Percentiles rank a stretch among this genome's conserved stretches.
Evolutionary conservation across 306 rosid genomes (phyloP).

Genomic region (Dalbergia oliveri): DNA sequence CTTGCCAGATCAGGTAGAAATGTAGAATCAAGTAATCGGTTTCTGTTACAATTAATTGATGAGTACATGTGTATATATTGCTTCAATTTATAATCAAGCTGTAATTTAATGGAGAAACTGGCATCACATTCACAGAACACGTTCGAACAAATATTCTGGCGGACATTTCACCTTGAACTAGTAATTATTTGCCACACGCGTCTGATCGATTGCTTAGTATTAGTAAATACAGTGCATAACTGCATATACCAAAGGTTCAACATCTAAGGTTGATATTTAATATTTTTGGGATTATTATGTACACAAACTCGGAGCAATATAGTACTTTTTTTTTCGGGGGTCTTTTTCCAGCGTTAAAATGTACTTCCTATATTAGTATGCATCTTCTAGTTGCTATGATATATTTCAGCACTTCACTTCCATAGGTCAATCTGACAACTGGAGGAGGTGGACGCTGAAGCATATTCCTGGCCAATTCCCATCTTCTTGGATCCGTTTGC

Average conservation of each 20-base stretch:
- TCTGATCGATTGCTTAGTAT: conserved; percentile 16
- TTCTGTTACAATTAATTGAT: background rate
- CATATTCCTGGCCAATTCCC: conserved; percentile 58
- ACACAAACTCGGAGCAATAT: conserved; percentile 54
- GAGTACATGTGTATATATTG: background rate
- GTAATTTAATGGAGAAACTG: conserved; percentile 10
- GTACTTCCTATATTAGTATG: conserved; percentile 58
- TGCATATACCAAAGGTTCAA: conserved; percentile 26
- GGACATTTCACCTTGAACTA: conserved; percentile 2
- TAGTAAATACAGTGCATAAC: conserved; percentile 14
- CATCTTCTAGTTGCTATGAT: conserved; percentile 50
- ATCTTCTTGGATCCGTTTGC: conserved; percentile 51
- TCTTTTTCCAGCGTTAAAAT: conserved; percentile 29
- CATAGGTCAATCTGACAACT: conserved; percentile 76
- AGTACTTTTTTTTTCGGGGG: conserved; percentile 7
- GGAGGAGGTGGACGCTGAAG: conserved; percentile 69
- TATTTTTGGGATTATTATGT: conserved; percentile 54
- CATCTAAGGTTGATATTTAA: conserved; percentile 24
- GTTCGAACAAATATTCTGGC: conserved; percentile 40
- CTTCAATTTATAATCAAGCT: background rate
- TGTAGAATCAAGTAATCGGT: background rate
- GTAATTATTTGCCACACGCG: conserved; percentile 15
- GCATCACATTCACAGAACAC: conserved; percentile 29
- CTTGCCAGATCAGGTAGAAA: background rate
- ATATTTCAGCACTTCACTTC: conserved; percentile 60